phyloP scores from a whole-genome alignment of 176 grass and related monocot species.

The Aegilops tauschii region DNA sequence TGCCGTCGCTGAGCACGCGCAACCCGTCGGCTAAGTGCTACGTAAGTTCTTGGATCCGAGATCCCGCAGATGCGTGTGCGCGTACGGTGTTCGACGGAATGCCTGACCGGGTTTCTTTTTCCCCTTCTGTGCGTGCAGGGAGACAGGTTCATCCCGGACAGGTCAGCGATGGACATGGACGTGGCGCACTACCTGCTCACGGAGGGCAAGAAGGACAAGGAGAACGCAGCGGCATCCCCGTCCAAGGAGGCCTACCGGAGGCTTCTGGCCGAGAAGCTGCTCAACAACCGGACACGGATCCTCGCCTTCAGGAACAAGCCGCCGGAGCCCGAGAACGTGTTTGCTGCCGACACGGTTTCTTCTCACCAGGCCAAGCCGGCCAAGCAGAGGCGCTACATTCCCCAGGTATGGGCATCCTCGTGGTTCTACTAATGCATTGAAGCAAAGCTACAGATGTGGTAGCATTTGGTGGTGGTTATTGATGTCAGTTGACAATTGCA shows the following conservation, averaged over 20 bases:
- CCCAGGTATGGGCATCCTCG: conserved; percentile 33
- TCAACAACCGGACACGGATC: conserved; percentile 66
- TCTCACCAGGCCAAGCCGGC: conserved; percentile 40
- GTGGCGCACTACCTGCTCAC: conserved; percentile 63
- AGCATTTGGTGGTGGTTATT: neutral
- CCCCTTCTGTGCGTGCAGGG: conserved; percentile 26
- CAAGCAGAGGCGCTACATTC: conserved; percentile 59
- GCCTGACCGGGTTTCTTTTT: neutral
- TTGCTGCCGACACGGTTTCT: conserved; percentile 16
- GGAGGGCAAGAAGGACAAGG: neutral
- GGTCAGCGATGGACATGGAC: conserved; percentile 68
- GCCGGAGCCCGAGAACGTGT: conserved; percentile 43
- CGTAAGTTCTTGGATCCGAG: too few relatives aligned
- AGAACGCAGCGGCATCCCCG: conserved; percentile 25
- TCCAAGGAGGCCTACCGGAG: conserved; percentile 62
- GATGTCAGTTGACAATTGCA: neutral
- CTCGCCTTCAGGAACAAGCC: conserved; percentile 72
- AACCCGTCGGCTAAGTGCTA: too few relatives aligned
- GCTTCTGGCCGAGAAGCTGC: conserved; percentile 67
- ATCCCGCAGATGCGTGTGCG: too few relatives aligned
- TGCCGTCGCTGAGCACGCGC: too few relatives aligned
- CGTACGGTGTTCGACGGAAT: too few relatives aligned
- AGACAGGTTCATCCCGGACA: conserved; percentile 59
- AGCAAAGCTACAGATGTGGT: neutral
- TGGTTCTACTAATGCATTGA: neutral